These are phyloP conservation scores for Emericellopsis terricola DNA, from an alignment of 495 filamentous ascomycete species.

Conservation along the genomic window DNA sequence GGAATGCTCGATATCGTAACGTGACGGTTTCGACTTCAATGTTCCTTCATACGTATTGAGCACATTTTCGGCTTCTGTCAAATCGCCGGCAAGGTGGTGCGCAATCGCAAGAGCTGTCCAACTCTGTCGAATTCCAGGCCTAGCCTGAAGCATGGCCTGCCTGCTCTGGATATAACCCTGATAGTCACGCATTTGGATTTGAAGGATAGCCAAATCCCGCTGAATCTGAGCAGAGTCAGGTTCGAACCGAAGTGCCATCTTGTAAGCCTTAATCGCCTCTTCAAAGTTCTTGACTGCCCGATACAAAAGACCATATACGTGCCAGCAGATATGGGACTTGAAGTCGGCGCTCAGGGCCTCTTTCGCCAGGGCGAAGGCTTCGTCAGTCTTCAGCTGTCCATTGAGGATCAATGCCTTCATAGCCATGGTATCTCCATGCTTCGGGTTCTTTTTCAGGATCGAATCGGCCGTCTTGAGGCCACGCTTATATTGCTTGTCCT, in stretches of 20 bases:
- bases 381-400: constrained; percentile 69
- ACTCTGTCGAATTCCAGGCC: constrained; percentile 65
- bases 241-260: constrained; percentile 79
- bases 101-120: constrained; percentile 94
- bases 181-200: constrained; percentile 95
- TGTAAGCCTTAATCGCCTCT: constrained; percentile 97
- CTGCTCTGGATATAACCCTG: constrained; percentile 82
- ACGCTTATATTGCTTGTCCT: constrained; percentile 97
- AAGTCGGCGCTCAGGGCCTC: constrained; percentile 82
- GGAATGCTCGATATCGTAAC: constrained; percentile 76
- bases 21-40: constrained; percentile 53
- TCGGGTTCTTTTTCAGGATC: constrained; percentile 81
- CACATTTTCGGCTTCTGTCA: constrained; percentile 75
- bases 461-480: constrained; percentile 86
- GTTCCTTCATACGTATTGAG: constrained; percentile 86
- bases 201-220: constrained; percentile 78
- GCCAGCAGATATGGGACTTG: constrained; percentile 99
- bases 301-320: constrained; percentile 94
- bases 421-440: constrained; percentile 93
- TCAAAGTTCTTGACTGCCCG: constrained; percentile 90
- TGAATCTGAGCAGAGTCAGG: constrained; percentile 89
- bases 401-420: constrained; percentile 99
- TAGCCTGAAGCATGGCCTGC: constrained; percentile 62
- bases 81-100: constrained; percentile 72
- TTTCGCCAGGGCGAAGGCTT: constrained; percentile 87